phyloP scores from a whole-genome alignment of 2,329 filamentous ascomycete species.

The Trichoderma lentiforme region DNA sequence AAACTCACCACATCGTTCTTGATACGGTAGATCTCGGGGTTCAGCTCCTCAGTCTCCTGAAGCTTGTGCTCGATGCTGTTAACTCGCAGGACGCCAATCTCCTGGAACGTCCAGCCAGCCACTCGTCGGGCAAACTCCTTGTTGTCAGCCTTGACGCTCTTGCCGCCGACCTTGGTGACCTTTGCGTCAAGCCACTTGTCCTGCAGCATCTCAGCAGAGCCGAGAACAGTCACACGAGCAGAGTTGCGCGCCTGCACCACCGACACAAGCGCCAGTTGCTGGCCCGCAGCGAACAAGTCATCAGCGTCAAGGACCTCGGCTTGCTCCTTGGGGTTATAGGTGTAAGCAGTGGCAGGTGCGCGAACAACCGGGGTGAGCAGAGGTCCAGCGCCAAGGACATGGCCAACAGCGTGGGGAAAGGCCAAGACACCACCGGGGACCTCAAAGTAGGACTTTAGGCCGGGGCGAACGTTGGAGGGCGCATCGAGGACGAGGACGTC shows the following conservation, averaged over 20 bases:
- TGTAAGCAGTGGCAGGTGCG: slow-evolving; percentile 82
- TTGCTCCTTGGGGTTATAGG: slow-evolving; percentile 90
- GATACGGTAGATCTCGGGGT: slow-evolving; percentile 88
- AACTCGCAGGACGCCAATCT: slow-evolving; percentile 83
- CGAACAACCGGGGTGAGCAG: slow-evolving; percentile 78
- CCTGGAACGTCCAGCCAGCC: slow-evolving; percentile 94
- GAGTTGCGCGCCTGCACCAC: slow-evolving; percentile 89
- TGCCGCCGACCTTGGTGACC: slow-evolving; percentile 59
- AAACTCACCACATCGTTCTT: slow-evolving; percentile 91
- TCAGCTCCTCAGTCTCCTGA: slow-evolving; percentile 55
- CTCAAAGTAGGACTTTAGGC: slow-evolving; percentile 73
- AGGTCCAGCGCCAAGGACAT: slow-evolving; percentile 73
- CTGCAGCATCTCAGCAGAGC: slow-evolving; percentile 81
- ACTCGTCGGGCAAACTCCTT: slow-evolving; percentile 80
- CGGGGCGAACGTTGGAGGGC: slow-evolving; percentile 62
- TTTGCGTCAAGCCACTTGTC: slow-evolving; percentile 84
- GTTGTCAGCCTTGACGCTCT: slow-evolving; percentile 67
- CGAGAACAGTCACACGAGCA: slow-evolving; percentile 81
- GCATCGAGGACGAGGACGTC: slow-evolving; percentile 79
- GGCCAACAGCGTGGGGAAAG: slow-evolving; percentile 77
- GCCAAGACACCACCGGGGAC: slow-evolving; percentile 59
- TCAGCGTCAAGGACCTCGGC: slow-evolving; percentile 59
- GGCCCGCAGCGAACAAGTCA: slow-evolving; percentile 79
- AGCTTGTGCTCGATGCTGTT: slow-evolving; percentile 78
- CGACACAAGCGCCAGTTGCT: slow-evolving; percentile 81